Evolutionary conservation across 495 filamentous ascomycete species (phyloP).

Genomic region (Oidiodendron maius): DNA sequence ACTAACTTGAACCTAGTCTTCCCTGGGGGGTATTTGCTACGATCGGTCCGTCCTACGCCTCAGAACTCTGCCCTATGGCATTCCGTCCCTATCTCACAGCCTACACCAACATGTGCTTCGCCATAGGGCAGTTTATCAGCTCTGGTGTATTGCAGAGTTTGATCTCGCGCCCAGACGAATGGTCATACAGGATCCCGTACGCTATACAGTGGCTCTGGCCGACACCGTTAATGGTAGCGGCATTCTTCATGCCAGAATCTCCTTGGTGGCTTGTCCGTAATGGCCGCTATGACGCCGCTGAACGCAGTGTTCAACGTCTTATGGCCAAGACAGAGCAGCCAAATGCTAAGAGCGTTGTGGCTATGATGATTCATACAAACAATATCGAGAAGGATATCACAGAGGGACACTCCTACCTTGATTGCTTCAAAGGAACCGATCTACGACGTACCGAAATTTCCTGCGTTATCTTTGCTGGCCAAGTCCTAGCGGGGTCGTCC

Average conservation of each 20-base stretch:
- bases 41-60: constrained; percentile 42
- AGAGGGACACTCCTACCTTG: constrained; percentile 45
- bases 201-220: constrained; percentile 53
- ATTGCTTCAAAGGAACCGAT: constrained; percentile 49
- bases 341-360: constrained; percentile 42
- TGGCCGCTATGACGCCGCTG: constrained; percentile 44
- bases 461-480: constrained; percentile 38
- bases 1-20: too few relatives aligned
- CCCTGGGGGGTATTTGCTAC: constrained; percentile 63
- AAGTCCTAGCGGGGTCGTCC: constrained; percentile 41
- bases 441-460: constrained; percentile 56
- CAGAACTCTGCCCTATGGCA: constrained; percentile 10
- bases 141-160: constrained; percentile 48
- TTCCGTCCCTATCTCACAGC: constrained; percentile 12
- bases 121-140: constrained; percentile 52
- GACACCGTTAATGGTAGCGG: constrained; percentile 31
- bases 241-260: constrained; percentile 37
- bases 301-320: constrained; percentile 34
- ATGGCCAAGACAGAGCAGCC: constrained; percentile 33
- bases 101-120: constrained; percentile 55
- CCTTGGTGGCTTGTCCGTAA: constrained; percentile 52
- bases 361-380: constrained; percentile 57
- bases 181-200: constrained; percentile 52
- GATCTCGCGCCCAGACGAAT: constrained; percentile 28
- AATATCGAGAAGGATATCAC: constrained; percentile 52